phyloP scores from a whole-genome alignment of 331 rosid species.

The Pyracantha coccinea region DNA sequence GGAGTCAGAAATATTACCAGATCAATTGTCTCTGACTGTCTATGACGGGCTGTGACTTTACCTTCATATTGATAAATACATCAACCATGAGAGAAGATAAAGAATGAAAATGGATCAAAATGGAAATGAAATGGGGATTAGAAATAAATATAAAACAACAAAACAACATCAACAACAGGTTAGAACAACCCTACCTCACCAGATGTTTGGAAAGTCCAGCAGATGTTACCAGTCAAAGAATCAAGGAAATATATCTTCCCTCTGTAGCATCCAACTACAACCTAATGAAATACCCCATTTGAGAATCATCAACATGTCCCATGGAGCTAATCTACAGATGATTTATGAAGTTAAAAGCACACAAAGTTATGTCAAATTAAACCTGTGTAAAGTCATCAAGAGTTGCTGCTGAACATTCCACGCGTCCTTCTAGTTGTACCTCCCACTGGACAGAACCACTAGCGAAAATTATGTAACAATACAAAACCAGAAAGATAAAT shows the following conservation, averaged over 20 bases:
- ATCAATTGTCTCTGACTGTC: constrained; percentile 60
- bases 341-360: background rate
- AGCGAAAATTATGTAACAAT: constrained; percentile 35
- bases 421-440: constrained; percentile 67
- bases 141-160: constrained; percentile 10
- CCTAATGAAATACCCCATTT: constrained; percentile 28
- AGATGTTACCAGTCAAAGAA: constrained; percentile 50
- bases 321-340: background rate
- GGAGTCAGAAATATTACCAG: constrained; percentile 41
- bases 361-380: constrained; percentile 10
- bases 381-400: constrained; percentile 83
- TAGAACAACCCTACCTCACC: constrained; percentile 61
- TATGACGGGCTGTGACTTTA: constrained; percentile 77
- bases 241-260: constrained; percentile 87
- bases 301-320: background rate
- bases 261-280: constrained; percentile 87
- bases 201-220: constrained; percentile 78
- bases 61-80: constrained; percentile 36
- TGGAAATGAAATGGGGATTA: background rate
- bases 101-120: background rate
- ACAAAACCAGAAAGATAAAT: constrained; percentile 9
- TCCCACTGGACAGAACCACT: constrained; percentile 92
- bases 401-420: constrained; percentile 84
- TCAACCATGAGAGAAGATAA: constrained; percentile 6
- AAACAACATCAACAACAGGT: constrained; percentile 15